phyloP scores from a whole-genome alignment of 257 asterid species.

The Ehretia macrophylla region DNA sequence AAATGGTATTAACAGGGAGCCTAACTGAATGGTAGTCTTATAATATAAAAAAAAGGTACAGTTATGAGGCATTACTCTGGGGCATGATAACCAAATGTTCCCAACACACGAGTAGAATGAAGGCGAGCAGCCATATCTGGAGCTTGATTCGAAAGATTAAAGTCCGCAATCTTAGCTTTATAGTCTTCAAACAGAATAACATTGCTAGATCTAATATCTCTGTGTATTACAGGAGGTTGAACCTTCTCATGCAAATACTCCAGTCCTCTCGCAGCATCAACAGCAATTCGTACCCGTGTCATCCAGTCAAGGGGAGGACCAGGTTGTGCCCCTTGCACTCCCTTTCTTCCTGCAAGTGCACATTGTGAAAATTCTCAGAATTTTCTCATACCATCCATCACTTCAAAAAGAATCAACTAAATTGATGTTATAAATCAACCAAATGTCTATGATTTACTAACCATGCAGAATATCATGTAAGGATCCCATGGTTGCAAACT shows the following conservation, averaged over 20 bases:
- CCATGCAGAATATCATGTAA: slow-evolving; percentile 95
- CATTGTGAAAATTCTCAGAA: background rate
- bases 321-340: slow-evolving; percentile 98
- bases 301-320: slow-evolving; percentile 98
- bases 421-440: background rate
- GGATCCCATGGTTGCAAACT: slow-evolving; percentile 98
- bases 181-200: slow-evolving; percentile 90
- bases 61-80: slow-evolving; percentile 69
- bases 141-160: slow-evolving; percentile 94
- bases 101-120: slow-evolving; percentile 95
- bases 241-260: slow-evolving; percentile 92
- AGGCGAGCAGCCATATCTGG: slow-evolving; percentile 99
- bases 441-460: slow-evolving; percentile 24
- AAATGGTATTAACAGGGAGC: too few species aligned
- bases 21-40: background rate
- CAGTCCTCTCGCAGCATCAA: slow-evolving; percentile 96
- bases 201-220: slow-evolving; percentile 97
- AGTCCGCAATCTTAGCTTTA: slow-evolving; percentile 89
- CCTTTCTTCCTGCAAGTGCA: slow-evolving; percentile 76
- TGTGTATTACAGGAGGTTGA: slow-evolving; percentile 80
- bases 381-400: slow-evolving; percentile 3
- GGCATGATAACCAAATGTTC: slow-evolving; percentile 99
- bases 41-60: slow-evolving; percentile 7
- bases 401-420: background rate
- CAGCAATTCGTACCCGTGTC: slow-evolving; percentile 92